phyloP scores from a whole-genome alignment of 805 yeast species.

The Wickerhamomyces mucosus region DNA sequence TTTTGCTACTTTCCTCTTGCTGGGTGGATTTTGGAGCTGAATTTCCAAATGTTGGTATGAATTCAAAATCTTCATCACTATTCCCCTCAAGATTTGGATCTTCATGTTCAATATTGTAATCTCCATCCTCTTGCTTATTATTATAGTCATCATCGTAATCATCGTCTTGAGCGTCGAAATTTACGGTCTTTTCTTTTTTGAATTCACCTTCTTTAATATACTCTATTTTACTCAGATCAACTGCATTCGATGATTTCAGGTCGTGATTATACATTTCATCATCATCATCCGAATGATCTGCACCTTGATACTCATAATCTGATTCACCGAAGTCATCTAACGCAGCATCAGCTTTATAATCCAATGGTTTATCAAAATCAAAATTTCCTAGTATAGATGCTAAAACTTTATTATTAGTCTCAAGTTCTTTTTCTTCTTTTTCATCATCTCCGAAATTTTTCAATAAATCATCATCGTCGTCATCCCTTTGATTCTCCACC shows the following conservation, averaged over 20 bases:
- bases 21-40: neutral
- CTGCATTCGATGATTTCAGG: slow-evolving; percentile 1
- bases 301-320: slow-evolving; percentile 38
- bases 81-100: slow-evolving; percentile 19
- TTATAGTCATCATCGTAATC: slow-evolving; percentile 10
- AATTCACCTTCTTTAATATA: slow-evolving; percentile 22
- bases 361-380: slow-evolving; percentile 45
- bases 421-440: slow-evolving; percentile 29
- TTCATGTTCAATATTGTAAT: slow-evolving; percentile 9
- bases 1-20: slow-evolving; percentile 4
- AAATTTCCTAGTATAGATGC: slow-evolving; percentile 36
- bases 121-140: slow-evolving; percentile 2
- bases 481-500: slow-evolving; percentile 7
- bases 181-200: slow-evolving; percentile 10
- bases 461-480: slow-evolving; percentile 8
- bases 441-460: slow-evolving; percentile 25
- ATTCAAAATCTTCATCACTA: slow-evolving; percentile 23
- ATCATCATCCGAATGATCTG: slow-evolving; percentile 24
- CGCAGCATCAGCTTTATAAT: slow-evolving; percentile 21
- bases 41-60: slow-evolving; percentile 44
- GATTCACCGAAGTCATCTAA: slow-evolving; percentile 31
- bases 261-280: slow-evolving; percentile 25
- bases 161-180: slow-evolving; percentile 11
- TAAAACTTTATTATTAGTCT: slow-evolving; percentile 36
- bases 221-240: slow-evolving; percentile 14